Base-by-base conservation (phyloP, 1,139 yeast genomes). In the Blastobotrys serpentis region DNA sequence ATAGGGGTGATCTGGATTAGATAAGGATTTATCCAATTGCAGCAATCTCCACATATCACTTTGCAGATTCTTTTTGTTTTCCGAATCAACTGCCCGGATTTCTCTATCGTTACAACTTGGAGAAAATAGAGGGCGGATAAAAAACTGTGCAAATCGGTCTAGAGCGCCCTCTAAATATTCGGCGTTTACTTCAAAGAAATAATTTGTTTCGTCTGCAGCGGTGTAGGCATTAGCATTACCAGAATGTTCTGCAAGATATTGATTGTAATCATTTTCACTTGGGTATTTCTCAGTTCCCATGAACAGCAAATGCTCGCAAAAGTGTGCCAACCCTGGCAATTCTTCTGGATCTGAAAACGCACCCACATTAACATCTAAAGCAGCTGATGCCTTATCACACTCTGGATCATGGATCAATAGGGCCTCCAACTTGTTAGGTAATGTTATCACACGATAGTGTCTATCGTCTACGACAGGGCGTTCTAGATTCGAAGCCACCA, bases 221-320 rank as follows among this genome's bases (percentile, higher is more conserved):
- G 98, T 92, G 66, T 84, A 92, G 0, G 98, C 98, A 62, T 87
- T 87, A 18, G 81, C 77, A 39, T 71, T 69, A 25, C 85, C 85
- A 36, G 81, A 77, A 56, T 80, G 95, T 53, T 84, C 81, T 4
- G 95, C 76, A 52, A 92, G 71, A 64, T 77, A 92, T 48, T 83
- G 79, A 42, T 84, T 75, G 66, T 92, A 92, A 59, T 88, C 98
- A 65, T 88, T 89, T 66, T 92, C 98, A 52, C 77, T 75, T 0
- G 98, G 98, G 61, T 84, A 92, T 68, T 89, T 90, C 57, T 79
- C 75, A 3, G 98, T 90, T n/a, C 98, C 98, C 96, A 92, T 88
- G 66, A 92, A 92, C 53, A 92, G 73, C 57, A 92, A 74, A 68
- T 92, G 98, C 70, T 92, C 98, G 69, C 97, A 89, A 67, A 92